These are phyloP conservation scores for Oenanthe javanica DNA, from an alignment of 140 eudicot genomes.

Conservation along the genomic window DNA sequence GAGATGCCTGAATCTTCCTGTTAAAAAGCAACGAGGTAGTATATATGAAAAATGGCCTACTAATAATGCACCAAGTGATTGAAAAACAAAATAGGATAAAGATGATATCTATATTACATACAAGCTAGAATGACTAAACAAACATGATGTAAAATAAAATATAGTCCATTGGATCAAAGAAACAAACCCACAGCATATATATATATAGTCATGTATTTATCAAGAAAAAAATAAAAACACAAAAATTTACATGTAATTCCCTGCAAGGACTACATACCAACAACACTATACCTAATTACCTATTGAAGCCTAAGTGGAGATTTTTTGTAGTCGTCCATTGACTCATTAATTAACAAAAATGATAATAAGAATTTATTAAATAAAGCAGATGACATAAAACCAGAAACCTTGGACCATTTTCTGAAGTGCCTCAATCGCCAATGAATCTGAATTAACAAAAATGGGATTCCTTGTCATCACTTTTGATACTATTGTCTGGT, in stretches of 20 bases:
- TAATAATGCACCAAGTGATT: background rate
- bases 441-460: conserved; percentile 77
- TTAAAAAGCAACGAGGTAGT: background rate
- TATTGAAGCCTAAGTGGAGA: no score
- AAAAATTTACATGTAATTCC: no score
- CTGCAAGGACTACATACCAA: no score
- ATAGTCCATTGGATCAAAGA: no score
- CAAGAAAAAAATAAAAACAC: no score
- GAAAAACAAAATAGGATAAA: background rate
- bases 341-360: no score
- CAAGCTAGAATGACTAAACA: no score
- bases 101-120: background rate
- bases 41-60: background rate
- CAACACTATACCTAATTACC: no score
- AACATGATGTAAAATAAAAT: no score
- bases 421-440: conserved; percentile 94
- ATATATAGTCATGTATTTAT: no score
- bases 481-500: conserved; percentile 73
- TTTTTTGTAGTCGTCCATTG: no score
- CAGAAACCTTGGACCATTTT: conserved; percentile 91
- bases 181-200: no score
- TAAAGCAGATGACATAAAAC: conserved; percentile 1
- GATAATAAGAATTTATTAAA: conserved; percentile 6
- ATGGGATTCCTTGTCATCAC: conserved; percentile 94
- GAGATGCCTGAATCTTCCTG: conserved; percentile 93